Conservation (phyloP, 2,329 filamentous ascomycete species). For the Nemania sp. region DNA sequence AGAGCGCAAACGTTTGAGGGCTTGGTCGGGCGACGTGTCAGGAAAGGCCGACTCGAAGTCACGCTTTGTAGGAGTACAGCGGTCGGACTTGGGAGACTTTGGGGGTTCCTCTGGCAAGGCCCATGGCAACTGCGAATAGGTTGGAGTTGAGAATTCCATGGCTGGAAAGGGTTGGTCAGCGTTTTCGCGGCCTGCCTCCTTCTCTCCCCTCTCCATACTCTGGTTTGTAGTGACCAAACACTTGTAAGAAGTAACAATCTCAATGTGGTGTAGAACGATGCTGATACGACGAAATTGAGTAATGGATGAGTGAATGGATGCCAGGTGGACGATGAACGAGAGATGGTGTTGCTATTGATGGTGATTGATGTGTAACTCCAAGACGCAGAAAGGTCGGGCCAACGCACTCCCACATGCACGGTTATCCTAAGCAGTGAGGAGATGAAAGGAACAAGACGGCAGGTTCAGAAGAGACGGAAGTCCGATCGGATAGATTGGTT, state of each 20-base stretch:
- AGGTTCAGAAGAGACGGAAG: background rate
- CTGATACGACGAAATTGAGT: background rate
- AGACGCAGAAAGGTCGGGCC: background rate
- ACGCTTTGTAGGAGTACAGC: constrained; percentile 3
- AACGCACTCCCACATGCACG: background rate
- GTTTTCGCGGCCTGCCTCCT: background rate
- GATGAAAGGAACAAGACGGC: background rate
- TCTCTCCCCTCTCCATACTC: background rate
- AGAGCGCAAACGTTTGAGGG: constrained; percentile 1
- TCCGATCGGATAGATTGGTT: background rate
- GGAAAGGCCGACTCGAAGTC: constrained; percentile 13
- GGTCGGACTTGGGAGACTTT: background rate
- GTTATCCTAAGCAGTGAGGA: background rate
- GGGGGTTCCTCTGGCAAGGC: background rate
- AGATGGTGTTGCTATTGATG: background rate
- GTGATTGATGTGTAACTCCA: background rate
- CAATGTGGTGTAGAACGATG: background rate
- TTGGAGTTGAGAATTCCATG: background rate
- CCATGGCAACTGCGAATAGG: background rate
- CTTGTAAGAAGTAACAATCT: background rate
- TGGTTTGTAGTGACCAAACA: background rate
- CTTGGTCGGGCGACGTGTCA: background rate
- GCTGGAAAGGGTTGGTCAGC: background rate
- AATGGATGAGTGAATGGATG: background rate
- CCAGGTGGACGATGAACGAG: too few species aligned